A percentile compares a stretch with the other conserved stretches of the same genome.
Conservation (phyloP, 179 eudicot species). For the Amaranthus tricolor region DNA sequence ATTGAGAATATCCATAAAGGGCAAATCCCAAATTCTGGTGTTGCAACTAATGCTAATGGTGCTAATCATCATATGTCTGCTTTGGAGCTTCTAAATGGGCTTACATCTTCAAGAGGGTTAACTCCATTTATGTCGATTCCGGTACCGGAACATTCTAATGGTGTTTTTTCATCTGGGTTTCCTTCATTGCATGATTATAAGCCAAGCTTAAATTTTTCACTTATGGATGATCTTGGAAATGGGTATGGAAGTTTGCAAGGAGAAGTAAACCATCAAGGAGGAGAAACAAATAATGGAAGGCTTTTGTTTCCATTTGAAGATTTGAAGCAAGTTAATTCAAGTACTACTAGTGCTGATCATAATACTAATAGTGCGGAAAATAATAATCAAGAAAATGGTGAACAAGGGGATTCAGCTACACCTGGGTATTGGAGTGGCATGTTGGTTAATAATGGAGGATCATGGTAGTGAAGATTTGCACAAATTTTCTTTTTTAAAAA, state of each 20-base stretch:
- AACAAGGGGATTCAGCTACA: constrained; percentile 33
- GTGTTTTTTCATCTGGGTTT: constrained; percentile 32
- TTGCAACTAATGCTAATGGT: too few species aligned
- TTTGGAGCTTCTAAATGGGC: constrained; percentile 36
- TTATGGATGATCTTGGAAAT: constrained; percentile 38
- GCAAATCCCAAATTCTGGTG: constrained; percentile 13
- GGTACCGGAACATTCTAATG: constrained; percentile 22
- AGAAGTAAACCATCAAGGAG: constrained; percentile 6
- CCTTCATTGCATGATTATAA: constrained; percentile 22
- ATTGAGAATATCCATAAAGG: constrained; percentile 25
- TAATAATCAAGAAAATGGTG: constrained; percentile 26
- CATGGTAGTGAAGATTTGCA: constrained; percentile 38
- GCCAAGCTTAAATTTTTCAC: constrained; percentile 36
- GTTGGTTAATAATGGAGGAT: constrained; percentile 37
- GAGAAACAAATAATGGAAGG: constrained; percentile 28
- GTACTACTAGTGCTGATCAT: constrained; percentile 24
- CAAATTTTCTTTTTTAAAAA: constrained; percentile 7
- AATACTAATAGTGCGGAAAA: neutral
- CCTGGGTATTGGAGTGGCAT: constrained; percentile 54
- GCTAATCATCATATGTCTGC: constrained; percentile 26
- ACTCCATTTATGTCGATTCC: constrained; percentile 43
- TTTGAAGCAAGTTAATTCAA: constrained; percentile 35
- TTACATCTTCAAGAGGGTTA: constrained; percentile 44
- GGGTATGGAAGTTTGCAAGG: constrained; percentile 26
- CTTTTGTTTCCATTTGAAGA: constrained; percentile 49